A percentile compares a stretch with the other conserved stretches of the same genome.
Evolutionary conservation across 2,329 filamentous ascomycete genomes (phyloP).

Genomic region (Chrysoporthe austroafricana): DNA sequence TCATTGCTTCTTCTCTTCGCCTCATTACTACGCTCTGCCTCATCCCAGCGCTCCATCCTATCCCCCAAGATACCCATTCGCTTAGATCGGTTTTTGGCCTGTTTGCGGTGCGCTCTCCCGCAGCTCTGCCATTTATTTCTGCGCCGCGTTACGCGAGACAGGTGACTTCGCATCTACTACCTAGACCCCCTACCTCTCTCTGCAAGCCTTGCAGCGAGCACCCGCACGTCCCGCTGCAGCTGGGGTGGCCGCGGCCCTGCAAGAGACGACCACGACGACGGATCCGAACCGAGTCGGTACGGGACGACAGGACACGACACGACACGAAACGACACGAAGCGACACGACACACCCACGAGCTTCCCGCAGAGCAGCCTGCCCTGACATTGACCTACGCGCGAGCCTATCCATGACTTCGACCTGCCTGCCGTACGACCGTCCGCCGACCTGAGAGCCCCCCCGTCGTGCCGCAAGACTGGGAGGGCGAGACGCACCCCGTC

Average conservation of each 20-base stretch:
- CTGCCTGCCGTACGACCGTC: neutral
- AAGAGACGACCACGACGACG: neutral
- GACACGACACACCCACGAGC: neutral
- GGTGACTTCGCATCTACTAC: slow-evolving; percentile 2
- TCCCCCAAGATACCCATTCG: slow-evolving; percentile 2
- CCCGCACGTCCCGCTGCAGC: slow-evolving; percentile 1
- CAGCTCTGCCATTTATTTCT: neutral
- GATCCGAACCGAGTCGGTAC: neutral
- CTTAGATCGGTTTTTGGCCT: neutral
- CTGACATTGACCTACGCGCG: neutral
- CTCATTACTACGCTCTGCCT: neutral
- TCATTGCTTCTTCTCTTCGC: slow-evolving; percentile 7
- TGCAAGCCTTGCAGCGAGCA: neutral
- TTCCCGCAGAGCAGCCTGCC: neutral
- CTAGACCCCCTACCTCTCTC: neutral
- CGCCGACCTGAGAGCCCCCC: slow-evolving; percentile 2
- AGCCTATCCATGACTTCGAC: neutral
- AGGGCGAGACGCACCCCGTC: neutral
- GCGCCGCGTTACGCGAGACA: slow-evolving; percentile 6
- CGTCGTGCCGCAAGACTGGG: neutral
- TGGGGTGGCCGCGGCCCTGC: neutral
- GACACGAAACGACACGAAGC: neutral
- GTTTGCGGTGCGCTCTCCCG: neutral
- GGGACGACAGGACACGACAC: neutral
- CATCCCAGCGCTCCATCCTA: neutral